Base-by-base conservation (phyloP, 495 filamentous ascomycete genomes). In the Delitschia confertaspora region DNA sequence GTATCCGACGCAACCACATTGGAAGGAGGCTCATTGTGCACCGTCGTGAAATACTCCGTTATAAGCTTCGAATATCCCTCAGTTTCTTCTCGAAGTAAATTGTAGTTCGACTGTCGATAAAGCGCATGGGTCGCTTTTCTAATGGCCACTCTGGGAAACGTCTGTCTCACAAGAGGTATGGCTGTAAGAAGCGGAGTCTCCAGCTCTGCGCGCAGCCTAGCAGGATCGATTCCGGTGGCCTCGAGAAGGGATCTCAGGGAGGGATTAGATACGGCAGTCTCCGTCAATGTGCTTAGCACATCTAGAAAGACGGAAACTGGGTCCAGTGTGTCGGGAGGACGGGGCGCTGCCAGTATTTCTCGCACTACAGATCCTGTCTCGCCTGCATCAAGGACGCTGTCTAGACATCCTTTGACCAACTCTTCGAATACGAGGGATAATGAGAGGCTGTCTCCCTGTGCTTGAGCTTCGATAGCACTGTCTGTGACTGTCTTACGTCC, bases 101-200 rank as follows among this genome's bases (percentile, higher is more conserved):
- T 99, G 67, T 94, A 95, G 58, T 93, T 95, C 1, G 87, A 84
- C 59, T 96, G 93, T 33, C 87, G 82, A 56, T 99, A 99, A 2
- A 96, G 75, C 13, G 89, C 65, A 54, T 91, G 87, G 6, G 93
- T 99, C 39, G 86, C 80, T 50, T 93, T 85, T 38, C 88, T 79
- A 48, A 93, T 83, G 3, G 79, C 82, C 56, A 88, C 77, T 35
- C 80, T 76, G n/a, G 72, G 67, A 57, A 95, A 99, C 0, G 80
- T 84, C 3, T 79, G 75, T n/a, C 85, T 79, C 34, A 95, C 83
- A 36, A 99, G 66, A 7, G 79, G 77, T 13, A 95, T 67, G 3
- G 76, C 68, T 53, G 83, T 73, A 11, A 99, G 68, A 8, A 93
- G 65, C 8, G 73, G 66, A 2, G 75, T 74, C 33, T 96, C 93